Percentiles rank a stretch among this genome's conserved stretches.
Conservation (phyloP, 2,329 filamentous ascomycete genomes). For the Sporothrix dimorphospora region DNA sequence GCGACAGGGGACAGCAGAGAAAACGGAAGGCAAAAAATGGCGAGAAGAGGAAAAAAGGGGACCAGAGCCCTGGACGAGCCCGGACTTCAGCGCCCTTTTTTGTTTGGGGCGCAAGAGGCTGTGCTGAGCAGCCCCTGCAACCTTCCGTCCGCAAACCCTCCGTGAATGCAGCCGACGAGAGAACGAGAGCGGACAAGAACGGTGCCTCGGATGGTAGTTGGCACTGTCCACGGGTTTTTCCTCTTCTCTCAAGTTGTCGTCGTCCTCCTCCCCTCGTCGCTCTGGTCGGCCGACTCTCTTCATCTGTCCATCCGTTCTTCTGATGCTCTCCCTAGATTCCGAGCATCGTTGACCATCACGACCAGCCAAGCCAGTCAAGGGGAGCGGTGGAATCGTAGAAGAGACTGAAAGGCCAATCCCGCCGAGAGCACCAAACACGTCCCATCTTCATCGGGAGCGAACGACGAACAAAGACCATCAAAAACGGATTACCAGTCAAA, state of each 20-base stretch:
- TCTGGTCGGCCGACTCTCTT: neutral
- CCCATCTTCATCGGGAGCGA: neutral
- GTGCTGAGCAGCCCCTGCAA: conserved; percentile 7
- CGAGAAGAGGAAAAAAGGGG: neutral
- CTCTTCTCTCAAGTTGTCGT: neutral
- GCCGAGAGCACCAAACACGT: too few relatives aligned
- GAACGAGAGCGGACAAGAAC: neutral
- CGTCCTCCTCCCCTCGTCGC: neutral
- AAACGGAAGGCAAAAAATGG: neutral
- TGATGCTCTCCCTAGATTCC: conserved; percentile 2
- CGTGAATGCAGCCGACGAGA: neutral
- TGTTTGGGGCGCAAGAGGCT: conserved; percentile 22
- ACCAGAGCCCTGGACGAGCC: neutral
- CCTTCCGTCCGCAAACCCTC: neutral
- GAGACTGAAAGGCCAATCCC: neutral
- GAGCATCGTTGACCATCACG: neutral
- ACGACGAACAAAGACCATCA: neutral
- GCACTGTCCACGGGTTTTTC: conserved; percentile 2
- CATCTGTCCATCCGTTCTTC: conserved; percentile 2
- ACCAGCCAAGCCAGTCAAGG: conserved; percentile 1
- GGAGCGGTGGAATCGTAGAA: neutral
- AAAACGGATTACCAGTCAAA: too few relatives aligned
- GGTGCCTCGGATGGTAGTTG: conserved; percentile 4
- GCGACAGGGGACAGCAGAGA: neutral
- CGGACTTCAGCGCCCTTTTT: neutral